Percentiles rank a stretch among this genome's conserved stretches.
phyloP scores from a whole-genome alignment of 192 early-diverging fungal genomes.

The Thoreauomyces humboldtii region DNA sequence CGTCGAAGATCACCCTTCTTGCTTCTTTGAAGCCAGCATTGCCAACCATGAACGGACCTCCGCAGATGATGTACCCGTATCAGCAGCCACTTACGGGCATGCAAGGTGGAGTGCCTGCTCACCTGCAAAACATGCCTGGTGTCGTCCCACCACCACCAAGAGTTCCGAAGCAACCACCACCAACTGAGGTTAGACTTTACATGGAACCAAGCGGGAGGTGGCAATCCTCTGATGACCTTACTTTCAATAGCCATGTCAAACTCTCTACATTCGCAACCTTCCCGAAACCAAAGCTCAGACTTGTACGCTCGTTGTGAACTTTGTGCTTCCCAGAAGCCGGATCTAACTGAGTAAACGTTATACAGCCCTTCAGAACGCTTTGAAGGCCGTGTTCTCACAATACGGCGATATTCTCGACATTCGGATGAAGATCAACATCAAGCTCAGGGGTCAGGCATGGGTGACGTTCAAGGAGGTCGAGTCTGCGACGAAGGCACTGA shows the following conservation, averaged over 20 bases:
- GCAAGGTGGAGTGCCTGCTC: conserved; percentile 2
- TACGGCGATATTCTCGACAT: conserved; percentile 86
- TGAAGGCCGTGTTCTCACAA: conserved; percentile 76
- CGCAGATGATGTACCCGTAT: not conserved
- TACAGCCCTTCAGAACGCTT: conserved; percentile 67
- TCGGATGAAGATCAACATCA: conserved; percentile 71
- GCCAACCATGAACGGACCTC: conserved; percentile 6
- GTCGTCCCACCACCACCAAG: conserved; percentile 25
- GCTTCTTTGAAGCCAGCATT: too few species aligned
- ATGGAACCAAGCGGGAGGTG: too few species aligned
- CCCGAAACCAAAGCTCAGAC: conserved; percentile 68
- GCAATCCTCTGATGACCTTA: too few species aligned
- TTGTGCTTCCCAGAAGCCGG: too few species aligned
- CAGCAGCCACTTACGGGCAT: not conserved
- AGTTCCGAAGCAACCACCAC: conserved; percentile 25
- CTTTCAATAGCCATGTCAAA: conserved; percentile 67
- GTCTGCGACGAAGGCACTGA: conserved; percentile 70
- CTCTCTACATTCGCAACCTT: conserved; percentile 80
- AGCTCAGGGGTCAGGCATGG: conserved; percentile 93
- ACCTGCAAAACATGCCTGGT: conserved; percentile 19
- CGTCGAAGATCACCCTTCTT: too few species aligned
- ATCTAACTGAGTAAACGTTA: not conserved
- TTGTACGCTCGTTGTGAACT: conserved; percentile 59
- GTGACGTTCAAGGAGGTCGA: conserved; percentile 75
- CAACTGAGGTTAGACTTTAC: conserved; percentile 14